These are phyloP conservation scores for Nannochloropsis salina DNA, from an alignment of 108 stramenopile species.

Conservation along the genomic window DNA sequence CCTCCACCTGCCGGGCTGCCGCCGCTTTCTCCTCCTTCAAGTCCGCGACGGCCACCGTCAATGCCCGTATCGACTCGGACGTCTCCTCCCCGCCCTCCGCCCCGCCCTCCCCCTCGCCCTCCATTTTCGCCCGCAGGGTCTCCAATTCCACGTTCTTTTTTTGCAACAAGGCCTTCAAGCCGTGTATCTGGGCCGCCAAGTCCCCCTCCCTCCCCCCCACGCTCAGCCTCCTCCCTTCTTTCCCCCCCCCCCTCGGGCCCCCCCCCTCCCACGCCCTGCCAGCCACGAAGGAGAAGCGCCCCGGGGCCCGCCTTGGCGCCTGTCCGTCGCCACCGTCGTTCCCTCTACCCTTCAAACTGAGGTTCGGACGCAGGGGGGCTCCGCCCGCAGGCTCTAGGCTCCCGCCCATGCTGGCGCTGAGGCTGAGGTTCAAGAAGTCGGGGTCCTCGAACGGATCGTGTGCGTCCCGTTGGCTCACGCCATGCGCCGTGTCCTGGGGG, in stretches of 20 bases:
- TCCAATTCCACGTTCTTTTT: constrained; percentile 17
- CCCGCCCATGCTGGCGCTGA: too few species aligned
- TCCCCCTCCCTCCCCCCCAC: constrained; percentile 1
- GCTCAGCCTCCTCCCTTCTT: constrained; percentile 12
- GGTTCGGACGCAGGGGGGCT: too few species aligned
- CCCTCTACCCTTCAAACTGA: too few species aligned
- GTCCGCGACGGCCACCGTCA: neutral
- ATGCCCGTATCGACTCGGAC: neutral
- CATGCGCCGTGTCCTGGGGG: too few species aligned
- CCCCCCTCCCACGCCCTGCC: too few species aligned
- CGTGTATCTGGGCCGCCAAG: neutral
- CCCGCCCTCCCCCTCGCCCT: neutral
- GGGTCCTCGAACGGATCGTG: too few species aligned
- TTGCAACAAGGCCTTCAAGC: neutral
- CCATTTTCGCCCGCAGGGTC: neutral
- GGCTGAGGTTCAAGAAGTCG: too few species aligned
- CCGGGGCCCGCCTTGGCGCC: too few species aligned
- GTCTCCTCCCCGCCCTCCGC: neutral
- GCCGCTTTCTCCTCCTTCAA: neutral
- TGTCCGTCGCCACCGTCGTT: too few species aligned
- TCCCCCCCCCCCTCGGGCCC: neutral
- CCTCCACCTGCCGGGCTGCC: neutral
- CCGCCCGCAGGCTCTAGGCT: too few species aligned
- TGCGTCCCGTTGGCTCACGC: too few species aligned
- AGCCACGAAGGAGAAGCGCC: too few species aligned